phyloP scores from a whole-genome alignment of 1,284 basidiomycete species.

The Austroboletus novae-zelandiae region DNA sequence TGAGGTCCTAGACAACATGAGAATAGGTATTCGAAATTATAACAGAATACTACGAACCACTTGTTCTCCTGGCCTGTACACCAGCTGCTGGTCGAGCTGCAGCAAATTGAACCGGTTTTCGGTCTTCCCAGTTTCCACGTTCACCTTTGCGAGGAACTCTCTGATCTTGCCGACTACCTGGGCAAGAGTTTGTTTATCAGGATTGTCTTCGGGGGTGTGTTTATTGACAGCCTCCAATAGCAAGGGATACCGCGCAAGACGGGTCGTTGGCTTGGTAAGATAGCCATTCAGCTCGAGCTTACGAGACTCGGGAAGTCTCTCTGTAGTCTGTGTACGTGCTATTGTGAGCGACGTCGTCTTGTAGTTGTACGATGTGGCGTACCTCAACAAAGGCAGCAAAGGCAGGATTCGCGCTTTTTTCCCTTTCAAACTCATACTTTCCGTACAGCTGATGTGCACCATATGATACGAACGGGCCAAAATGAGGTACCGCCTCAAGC shows the following conservation, averaged over 20 bases:
- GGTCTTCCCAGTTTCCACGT: slow-evolving; percentile 63
- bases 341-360: slow-evolving; percentile 7
- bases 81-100: slow-evolving; percentile 78
- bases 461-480: slow-evolving; percentile 91
- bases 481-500: slow-evolving; percentile 84
- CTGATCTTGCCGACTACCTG: slow-evolving; percentile 81
- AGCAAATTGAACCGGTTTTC: slow-evolving; percentile 68
- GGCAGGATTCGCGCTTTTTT: slow-evolving; percentile 90
- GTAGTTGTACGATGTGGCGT: slow-evolving; percentile 22
- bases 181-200: slow-evolving; percentile 80
- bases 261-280: slow-evolving; percentile 96
- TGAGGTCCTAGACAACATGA: slow-evolving; percentile 63
- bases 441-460: slow-evolving; percentile 97
- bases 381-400: slow-evolving; percentile 98
- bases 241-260: slow-evolving; percentile 93
- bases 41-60: slow-evolving; percentile 46
- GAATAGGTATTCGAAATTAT: not conserved
- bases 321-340: slow-evolving; percentile 62
- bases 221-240: slow-evolving; percentile 92
- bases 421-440: slow-evolving; percentile 99
- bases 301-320: slow-evolving; percentile 91
- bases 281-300: slow-evolving; percentile 99
- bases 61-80: slow-evolving; percentile 72
- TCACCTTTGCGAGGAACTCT: slow-evolving; percentile 86
- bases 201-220: slow-evolving; percentile 88